These are phyloP conservation scores for Schoenoplectus triqueter DNA, from an alignment of 202 grass and related monocot species.

Conservation along the genomic window DNA sequence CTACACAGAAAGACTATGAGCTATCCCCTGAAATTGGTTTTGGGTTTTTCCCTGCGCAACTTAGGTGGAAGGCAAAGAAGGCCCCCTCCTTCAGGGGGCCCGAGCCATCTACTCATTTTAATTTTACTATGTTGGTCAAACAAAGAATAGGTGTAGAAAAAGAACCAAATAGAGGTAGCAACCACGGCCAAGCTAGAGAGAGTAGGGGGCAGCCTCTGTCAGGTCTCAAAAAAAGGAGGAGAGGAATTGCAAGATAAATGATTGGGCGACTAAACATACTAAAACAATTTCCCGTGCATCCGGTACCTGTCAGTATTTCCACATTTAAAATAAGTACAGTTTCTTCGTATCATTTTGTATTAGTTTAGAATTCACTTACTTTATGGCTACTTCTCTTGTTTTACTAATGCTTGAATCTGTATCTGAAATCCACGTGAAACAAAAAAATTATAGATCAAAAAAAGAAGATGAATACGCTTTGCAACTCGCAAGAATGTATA, in stretches of 20 bases:
- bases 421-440: conserved; percentile 53
- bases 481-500: background rate
- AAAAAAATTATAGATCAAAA: background rate
- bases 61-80: too few relatives aligned
- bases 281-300: conserved; percentile 75
- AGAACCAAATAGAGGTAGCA: background rate
- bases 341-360: background rate
- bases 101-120: background rate
- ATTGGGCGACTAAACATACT: background rate
- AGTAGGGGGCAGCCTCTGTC: background rate
- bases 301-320: conserved; percentile 59
- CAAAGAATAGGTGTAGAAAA: too few relatives aligned
- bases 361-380: conserved; percentile 49
- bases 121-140: too few relatives aligned
- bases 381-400: conserved; percentile 72
- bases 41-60: too few relatives aligned
- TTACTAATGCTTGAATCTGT: conserved; percentile 57
- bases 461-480: background rate
- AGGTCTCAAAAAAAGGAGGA: background rate
- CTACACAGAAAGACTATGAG: too few relatives aligned
- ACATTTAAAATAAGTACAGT: conserved; percentile 16
- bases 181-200: background rate
- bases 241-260: conserved; percentile 6
- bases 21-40: too few relatives aligned
- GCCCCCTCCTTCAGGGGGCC: too few relatives aligned